Evolutionary conservation across 208 protist genomes (phyloP).

Genomic region (Trypanosoma caninum): DNA sequence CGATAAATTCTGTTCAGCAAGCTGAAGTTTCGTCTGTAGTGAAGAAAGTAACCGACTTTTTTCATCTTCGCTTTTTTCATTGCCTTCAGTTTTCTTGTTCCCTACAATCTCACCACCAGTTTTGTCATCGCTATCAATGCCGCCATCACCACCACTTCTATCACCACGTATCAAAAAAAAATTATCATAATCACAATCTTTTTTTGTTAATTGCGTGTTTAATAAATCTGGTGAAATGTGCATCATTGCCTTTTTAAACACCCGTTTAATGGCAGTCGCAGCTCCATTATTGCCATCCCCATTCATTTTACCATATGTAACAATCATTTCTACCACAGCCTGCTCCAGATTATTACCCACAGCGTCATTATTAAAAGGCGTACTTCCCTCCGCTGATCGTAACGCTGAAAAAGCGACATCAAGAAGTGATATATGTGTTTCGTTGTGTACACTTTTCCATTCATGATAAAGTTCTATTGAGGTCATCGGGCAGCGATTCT

Average conservation of each 20-base stretch:
- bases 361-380: neutral
- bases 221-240: neutral
- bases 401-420: constrained; percentile 5
- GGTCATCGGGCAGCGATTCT: constrained; percentile 26
- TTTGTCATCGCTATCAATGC: too few species aligned
- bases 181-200: neutral
- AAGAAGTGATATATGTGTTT: constrained; percentile 7
- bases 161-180: neutral
- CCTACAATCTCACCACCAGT: too few species aligned
- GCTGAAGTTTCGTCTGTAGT: constrained; percentile 15
- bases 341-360: neutral
- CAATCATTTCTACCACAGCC: constrained; percentile 14
- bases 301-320: constrained; percentile 2
- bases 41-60: constrained; percentile 1
- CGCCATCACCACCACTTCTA: neutral
- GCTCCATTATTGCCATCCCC: too few species aligned
- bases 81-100: too few species aligned
- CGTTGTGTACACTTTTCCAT: constrained; percentile 6
- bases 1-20: constrained; percentile 28
- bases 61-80: too few species aligned
- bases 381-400: neutral
- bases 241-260: neutral
- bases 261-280: neutral
- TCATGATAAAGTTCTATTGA: constrained; percentile 39
- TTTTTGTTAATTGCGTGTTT: too few species aligned